Evolutionary conservation across 176 grass and related monocot species (phyloP), one percentile per base, ranked within the genome.

Genomic region (Ensete ventricosum): DNA sequence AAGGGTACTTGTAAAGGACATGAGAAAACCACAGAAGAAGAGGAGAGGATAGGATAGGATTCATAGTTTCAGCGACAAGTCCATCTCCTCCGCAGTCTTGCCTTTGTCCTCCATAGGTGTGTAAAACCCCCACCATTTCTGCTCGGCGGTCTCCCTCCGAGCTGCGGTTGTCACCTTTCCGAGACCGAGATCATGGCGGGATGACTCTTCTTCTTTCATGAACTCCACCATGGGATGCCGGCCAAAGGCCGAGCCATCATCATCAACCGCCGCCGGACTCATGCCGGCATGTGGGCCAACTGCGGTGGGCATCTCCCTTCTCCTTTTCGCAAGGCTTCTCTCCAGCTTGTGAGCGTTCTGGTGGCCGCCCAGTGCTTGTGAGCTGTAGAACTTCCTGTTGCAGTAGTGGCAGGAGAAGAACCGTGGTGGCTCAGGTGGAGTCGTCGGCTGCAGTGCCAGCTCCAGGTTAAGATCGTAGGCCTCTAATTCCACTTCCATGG

Each of bases 261-360:
- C 22, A 23, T 2, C 27, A 29, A 29, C 27, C 1, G 2, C 27
- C 29, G 29, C 29, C 3, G 6, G 4, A 43, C 34, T 43, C 34
- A 6, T 43, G 34, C 34, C 9, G 9, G 64, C 13, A 14, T 16
- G 9, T 2, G 64, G 64, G 64, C 26, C 11, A 1, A 7, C 3
- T 2, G 26, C 22, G 11, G 50, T 14, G 50, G 71, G 8, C 71
- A 55, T 19, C 52, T 73, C 71, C 50, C 71, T 9, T 1, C 22
- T 54, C 11, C 71, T 20, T 21, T 54, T 73, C 9, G 74, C 58
- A 16, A 63, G 74, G 83, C 89, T 88, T 54, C 87, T 76, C 84
- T 96, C 89, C 59, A 86, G 73, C 82, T 96, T 96, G 89, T 96
- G 92, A 29, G 89, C 92, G 60, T 96, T 96, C 89, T 96, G 92